Evolutionary conservation across 2,329 filamentous ascomycete genomes (phyloP), one percentile per base, ranked within the genome.

Genomic region (Thermothelomyces thermophilus): DNA sequence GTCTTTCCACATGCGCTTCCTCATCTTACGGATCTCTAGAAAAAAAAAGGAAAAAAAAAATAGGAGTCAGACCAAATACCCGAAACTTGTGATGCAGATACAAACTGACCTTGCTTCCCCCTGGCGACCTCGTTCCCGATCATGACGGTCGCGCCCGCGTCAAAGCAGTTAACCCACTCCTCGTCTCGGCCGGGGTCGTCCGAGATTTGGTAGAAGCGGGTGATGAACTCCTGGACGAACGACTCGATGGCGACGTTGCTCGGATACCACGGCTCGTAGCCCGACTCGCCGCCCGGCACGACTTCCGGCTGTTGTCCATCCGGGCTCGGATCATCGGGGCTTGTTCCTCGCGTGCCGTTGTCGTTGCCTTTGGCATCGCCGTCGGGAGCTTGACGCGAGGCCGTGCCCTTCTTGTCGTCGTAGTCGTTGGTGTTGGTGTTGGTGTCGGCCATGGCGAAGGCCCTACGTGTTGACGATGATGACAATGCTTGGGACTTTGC

Each of bases 81-180:
- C 8, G 11, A 10, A 17, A 28, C 19, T 9, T 11, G 13, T 9
- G 13, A 20, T 9, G 5, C 5, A 17, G 4, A n/a, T n/a, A 28
- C 11, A 22, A 19, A 56, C 59, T 26, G 48, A 66, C 66, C 59
- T 5, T 71, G 57, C 17, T 57, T 59, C 13, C 72, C 70, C 14
- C 50, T 58, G 1, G 66, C 73, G 28, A 58, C 59, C 44, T 68
- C 68, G 14, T 63, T 64, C n/a, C 68, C 72, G 49, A 76, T 70
- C 5, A 67, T 60, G 8, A 75, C 59, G 17, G 56, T 57, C n/a
- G 72, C 73, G 41, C 70, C 69, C 3, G 69, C 57, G 2, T 59
- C 59, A 57, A 75, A 76, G 34, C 61, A 68, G 28, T 61, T 60
- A 14, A 71, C 59, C 73, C 73, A 76, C 36, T 68, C 64, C 48